A percentile compares a stretch with the other conserved stretches of the same genome.
Evolutionary conservation across 495 filamentous ascomycete species (phyloP).

Genomic region (Achaetomiella virescens): DNA sequence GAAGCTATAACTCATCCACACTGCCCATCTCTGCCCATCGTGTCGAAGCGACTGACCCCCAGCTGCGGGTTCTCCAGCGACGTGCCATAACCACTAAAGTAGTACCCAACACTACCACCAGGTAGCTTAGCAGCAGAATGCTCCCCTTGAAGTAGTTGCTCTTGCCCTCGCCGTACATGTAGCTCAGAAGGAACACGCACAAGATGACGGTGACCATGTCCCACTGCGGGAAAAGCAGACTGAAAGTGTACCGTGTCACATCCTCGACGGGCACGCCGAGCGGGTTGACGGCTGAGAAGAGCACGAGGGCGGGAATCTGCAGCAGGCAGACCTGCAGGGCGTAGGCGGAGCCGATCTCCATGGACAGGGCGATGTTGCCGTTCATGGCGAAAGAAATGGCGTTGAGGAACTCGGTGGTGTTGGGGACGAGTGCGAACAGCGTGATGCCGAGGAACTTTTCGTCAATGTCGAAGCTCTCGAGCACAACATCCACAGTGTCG

Average conservation of each 20-base stretch:
- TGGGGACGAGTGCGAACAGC: conserved; percentile 92
- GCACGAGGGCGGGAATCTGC: conserved; percentile 86
- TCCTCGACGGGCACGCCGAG: conserved; percentile 40
- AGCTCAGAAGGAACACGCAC: conserved; percentile 93
- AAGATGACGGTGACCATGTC: conserved; percentile 97
- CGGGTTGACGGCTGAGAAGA: conserved; percentile 67
- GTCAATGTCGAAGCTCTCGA: conserved; percentile 83
- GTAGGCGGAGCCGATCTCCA: conserved; percentile 98
- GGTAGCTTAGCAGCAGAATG: conserved; percentile 86
- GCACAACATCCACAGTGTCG: conserved; percentile 89
- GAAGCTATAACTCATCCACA: conserved; percentile 42
- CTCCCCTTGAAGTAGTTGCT: conserved; percentile 91
- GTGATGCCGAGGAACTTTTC: conserved; percentile 98
- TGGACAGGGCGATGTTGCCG: conserved; percentile 97
- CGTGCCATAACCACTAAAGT: conserved; percentile 71
- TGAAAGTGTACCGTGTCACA: conserved; percentile 74
- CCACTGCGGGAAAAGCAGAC: conserved; percentile 96
- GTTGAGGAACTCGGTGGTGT: conserved; percentile 98
- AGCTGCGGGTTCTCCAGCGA: conserved; percentile 47
- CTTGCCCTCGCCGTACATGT: conserved; percentile 98
- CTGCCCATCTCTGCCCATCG: conserved; percentile 47
- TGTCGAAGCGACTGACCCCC: conserved; percentile 66
- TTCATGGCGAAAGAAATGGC: conserved; percentile 99
- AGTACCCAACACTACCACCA: conserved; percentile 88
- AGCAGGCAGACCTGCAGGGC: conserved; percentile 96